Percentiles rank a stretch among this genome's conserved stretches.
These are phyloP conservation scores for Xylariaceae sp. DNA, from an alignment of 2,329 filamentous ascomycete species.

Conservation along the genomic window DNA sequence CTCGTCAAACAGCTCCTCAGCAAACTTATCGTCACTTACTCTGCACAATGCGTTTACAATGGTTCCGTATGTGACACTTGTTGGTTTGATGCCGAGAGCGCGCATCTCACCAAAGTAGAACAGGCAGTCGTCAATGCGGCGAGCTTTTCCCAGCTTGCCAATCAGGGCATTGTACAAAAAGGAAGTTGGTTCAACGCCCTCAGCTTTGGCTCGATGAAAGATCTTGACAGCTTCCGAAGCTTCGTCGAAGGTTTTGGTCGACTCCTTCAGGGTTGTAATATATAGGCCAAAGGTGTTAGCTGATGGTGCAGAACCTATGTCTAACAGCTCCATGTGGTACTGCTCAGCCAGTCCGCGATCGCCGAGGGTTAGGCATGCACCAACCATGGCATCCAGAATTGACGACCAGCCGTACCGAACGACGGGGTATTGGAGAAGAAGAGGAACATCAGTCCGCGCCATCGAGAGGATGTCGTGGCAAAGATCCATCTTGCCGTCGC, in stretches of 20 bases:
- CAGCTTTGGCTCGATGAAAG: conserved; percentile 90
- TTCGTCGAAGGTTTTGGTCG: conserved; percentile 96
- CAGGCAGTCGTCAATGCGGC: conserved; percentile 96
- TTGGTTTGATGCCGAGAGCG: conserved; percentile 87
- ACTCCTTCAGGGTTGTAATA: conserved; percentile 98
- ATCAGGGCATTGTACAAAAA: conserved; percentile 99
- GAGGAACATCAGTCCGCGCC: conserved; percentile 87
- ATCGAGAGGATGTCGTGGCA: conserved; percentile 88
- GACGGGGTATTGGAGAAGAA: conserved; percentile 81
- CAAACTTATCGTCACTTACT: conserved; percentile 96
- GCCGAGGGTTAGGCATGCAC: conserved; percentile 83
- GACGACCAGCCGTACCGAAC: conserved; percentile 96
- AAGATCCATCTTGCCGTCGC: conserved; percentile 80
- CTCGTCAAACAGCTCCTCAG: conserved; percentile 96
- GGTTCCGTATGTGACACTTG: conserved; percentile 96
- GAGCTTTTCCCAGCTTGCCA: conserved; percentile 96
- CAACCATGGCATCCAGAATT: conserved; percentile 95
- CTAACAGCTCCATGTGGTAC: conserved; percentile 89
- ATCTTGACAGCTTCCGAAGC: conserved; percentile 97
- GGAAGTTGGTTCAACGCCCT: conserved; percentile 93
- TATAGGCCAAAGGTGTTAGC: conserved; percentile 98
- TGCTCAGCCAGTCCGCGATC: conserved; percentile 82
- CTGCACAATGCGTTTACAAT: conserved; percentile 97
- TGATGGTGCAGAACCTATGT: conserved; percentile 89
- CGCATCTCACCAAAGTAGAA: conserved; percentile 99